A percentile compares a stretch with the other conserved stretches of the same genome.
Evolutionary conservation across 116 monocot genomes (phyloP).

Genomic region (Phalaenopsis hybrid): DNA sequence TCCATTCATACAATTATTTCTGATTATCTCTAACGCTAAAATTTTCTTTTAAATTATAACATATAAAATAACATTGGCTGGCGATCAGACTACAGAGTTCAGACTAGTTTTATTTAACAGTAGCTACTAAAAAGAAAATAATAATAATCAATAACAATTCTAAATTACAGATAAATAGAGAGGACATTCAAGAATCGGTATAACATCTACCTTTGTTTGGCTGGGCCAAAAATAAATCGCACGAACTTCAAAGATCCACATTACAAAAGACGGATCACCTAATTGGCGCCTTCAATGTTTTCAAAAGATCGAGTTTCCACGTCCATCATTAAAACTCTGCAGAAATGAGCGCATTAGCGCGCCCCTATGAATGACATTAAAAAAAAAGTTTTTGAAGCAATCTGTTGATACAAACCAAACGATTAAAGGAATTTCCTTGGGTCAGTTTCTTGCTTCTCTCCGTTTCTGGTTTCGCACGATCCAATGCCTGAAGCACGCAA

Average conservation of each 20-base stretch:
- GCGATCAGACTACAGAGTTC: not conserved
- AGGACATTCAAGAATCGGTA: not conserved
- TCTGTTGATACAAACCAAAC: conserved; percentile 35
- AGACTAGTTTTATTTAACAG: not conserved
- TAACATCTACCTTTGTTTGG: not conserved
- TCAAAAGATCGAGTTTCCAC: conserved; percentile 19
- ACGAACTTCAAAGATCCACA: no score
- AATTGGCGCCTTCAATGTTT: no score
- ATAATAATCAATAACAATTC: not conserved
- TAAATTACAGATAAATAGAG: not conserved
- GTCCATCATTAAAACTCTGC: conserved; percentile 55
- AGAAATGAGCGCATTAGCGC: not conserved
- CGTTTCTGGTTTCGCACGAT: conserved; percentile 58
- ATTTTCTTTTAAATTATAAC: not conserved
- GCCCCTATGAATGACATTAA: not conserved
- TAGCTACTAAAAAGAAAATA: not conserved
- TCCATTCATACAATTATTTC: no score
- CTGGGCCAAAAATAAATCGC: no score
- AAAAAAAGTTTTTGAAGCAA: not conserved
- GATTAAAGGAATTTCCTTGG: conserved; percentile 50
- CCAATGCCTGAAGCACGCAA: conserved; percentile 42
- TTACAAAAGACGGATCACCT: no score
- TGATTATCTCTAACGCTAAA: not conserved
- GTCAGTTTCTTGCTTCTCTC: conserved; percentile 40
- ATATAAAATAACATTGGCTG: not conserved